Conservation (phyloP, 305 asterid species). For the Caryopteris hybrid region DNA sequence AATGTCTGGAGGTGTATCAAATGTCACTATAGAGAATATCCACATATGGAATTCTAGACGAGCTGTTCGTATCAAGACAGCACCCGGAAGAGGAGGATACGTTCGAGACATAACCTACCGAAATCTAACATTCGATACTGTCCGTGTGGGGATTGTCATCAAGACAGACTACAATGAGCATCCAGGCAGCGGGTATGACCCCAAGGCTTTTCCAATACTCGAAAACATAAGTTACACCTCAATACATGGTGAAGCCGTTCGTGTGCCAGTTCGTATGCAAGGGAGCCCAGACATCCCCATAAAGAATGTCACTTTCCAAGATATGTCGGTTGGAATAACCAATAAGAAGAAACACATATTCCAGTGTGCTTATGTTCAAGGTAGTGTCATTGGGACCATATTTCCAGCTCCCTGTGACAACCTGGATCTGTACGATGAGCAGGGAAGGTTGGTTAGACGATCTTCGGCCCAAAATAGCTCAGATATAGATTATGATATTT, state of each 20-base stretch:
- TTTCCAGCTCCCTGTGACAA: conserved; percentile 81
- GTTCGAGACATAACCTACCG: conserved; percentile 54
- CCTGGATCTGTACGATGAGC: conserved; percentile 71
- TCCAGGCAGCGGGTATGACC: conserved; percentile 69
- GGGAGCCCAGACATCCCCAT: conserved; percentile 71
- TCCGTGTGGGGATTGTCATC: conserved; percentile 80
- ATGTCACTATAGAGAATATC: conserved; percentile 68
- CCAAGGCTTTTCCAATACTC: conserved; percentile 63
- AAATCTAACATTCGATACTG: conserved; percentile 68
- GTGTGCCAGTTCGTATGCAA: conserved; percentile 76
- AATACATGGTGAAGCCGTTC: conserved; percentile 76
- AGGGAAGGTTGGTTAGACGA: conserved; percentile 46
- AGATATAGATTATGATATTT: conserved; percentile 76
- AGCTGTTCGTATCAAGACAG: conserved; percentile 81
- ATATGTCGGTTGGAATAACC: conserved; percentile 63
- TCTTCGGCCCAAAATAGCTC: conserved; percentile 55
- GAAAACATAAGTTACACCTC: conserved; percentile 69
- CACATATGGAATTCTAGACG: conserved; percentile 78
- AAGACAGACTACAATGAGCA: conserved; percentile 94
- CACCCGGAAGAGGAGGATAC: conserved; percentile 85
- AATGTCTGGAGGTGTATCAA: conserved; percentile 96
- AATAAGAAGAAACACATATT: conserved; percentile 71
- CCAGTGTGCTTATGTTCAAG: conserved; percentile 75
- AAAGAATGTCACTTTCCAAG: conserved; percentile 54
- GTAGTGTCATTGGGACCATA: conserved; percentile 64